Evolutionary conservation across 2,329 filamentous ascomycete species (phyloP), one percentile per base, ranked within the genome.

Genomic region (Nigrospora oryzae): DNA sequence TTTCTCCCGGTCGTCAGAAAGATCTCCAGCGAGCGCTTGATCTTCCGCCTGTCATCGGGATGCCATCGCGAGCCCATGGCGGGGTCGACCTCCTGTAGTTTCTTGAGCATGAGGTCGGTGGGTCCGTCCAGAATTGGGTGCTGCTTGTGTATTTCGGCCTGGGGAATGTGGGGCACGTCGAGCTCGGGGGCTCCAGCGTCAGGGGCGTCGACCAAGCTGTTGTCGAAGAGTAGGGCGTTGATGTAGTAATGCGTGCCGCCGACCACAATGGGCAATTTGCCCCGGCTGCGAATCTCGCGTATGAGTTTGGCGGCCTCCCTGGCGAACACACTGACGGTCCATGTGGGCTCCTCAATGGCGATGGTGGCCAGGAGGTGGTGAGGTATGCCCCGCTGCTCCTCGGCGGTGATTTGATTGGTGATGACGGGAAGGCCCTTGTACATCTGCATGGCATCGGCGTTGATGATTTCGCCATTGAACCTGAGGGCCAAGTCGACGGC

Each of bases 371-470:
- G 76, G 4, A 98, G 70, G 63, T 98, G 91, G 60, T 98, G 93
- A 4, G 86, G 84, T 11, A 98, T 73, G 11, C 84, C 87, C 49
- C 84, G 77, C 56, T 82, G 83, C 61, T 97, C 91, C 16, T 81
- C 74, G 1, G 60, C 43, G 0, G 86, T 79, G 47, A 97, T 86
- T 62, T 97, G 95, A 64, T 98, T 98, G 23, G 93, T 98, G 54
- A 97, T 91, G 51, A 97, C 84, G 5, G 93, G 89, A 37, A 98
- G 70, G 3, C 93, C 93, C 43, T 79, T 77, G 63, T 98, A 98
- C 67, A 98, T 82, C 63, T 98, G 93, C 89, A 98, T 95, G 35
- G 93, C 93, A 71, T 98, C 93, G 39, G 88, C 88, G 61, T 98
- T 98, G 67, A 98, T 89, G 43, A 98, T 79, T 64, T 98, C 93